Conservation (phyloP, 305 asterid species). For the Fraxinus baroniana region DNA sequence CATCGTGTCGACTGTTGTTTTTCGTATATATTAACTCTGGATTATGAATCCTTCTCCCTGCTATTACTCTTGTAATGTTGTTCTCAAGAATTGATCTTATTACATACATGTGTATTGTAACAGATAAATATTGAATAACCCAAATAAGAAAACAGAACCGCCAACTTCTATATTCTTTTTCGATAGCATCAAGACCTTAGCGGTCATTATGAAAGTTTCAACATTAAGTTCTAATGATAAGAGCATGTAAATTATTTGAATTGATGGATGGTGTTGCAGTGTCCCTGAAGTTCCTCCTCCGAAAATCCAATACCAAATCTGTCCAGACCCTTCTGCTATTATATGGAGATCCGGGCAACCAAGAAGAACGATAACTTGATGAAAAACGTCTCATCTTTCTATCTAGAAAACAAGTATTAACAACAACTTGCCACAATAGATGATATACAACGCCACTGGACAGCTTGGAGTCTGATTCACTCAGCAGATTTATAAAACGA, state of each 20-base stretch:
- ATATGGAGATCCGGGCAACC: slow-evolving; percentile 68
- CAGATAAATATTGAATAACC: background rate
- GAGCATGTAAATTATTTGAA: background rate
- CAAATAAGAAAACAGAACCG: background rate
- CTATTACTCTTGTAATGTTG: background rate
- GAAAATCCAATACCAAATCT: slow-evolving; percentile 67
- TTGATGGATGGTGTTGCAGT: slow-evolving; percentile 38
- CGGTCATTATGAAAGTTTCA: background rate
- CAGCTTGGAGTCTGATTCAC: slow-evolving; percentile 15
- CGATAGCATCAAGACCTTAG: background rate
- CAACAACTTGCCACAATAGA: background rate
- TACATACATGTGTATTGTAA: background rate
- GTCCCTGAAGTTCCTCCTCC: slow-evolving; percentile 51
- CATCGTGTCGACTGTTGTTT: background rate
- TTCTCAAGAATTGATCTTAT: background rate
- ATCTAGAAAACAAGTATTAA: slow-evolving; percentile 10
- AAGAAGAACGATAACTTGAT: slow-evolving; percentile 27
- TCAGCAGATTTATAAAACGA: background rate
- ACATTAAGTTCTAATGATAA: background rate
- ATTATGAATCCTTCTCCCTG: background rate
- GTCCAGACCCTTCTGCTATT: slow-evolving; percentile 81
- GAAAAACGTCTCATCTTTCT: slow-evolving; percentile 14
- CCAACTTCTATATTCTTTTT: background rate
- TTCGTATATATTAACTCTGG: background rate
- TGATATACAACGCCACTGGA: slow-evolving; percentile 3